Conservation (phyloP, 495 filamentous ascomycete species). For the Podospora appendiculata region DNA sequence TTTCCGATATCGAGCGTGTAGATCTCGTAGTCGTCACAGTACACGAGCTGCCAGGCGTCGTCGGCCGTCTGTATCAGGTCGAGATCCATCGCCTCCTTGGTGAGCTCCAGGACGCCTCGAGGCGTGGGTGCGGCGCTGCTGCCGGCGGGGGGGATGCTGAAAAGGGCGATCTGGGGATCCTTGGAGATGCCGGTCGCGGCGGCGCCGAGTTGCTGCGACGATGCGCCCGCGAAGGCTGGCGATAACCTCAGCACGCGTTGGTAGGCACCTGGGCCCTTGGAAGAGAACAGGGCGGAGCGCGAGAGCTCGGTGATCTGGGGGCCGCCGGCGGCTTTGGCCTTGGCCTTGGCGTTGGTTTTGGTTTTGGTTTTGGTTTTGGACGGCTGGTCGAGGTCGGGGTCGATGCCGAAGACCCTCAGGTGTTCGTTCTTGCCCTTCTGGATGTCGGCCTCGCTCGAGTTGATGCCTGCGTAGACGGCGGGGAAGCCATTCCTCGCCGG, state of each 20-base stretch:
- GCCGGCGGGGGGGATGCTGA: slow-evolving; percentile 52
- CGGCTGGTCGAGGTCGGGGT: slow-evolving; percentile 38
- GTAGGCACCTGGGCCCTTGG: slow-evolving; percentile 59
- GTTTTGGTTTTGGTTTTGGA: slow-evolving; percentile 20
- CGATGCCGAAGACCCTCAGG: slow-evolving; percentile 69
- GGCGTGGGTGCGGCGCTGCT: slow-evolving; percentile 48
- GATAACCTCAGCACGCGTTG: slow-evolving; percentile 72
- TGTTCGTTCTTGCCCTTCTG: slow-evolving; percentile 79
- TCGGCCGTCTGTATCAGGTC: slow-evolving; percentile 58
- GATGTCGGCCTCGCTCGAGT: slow-evolving; percentile 65
- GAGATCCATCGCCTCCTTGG: slow-evolving; percentile 72
- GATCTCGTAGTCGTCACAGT: slow-evolving; percentile 74
- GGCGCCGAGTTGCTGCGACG: slow-evolving; percentile 54
- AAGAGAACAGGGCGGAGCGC: slow-evolving; percentile 56
- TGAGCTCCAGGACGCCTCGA: slow-evolving; percentile 57
- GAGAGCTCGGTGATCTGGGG: slow-evolving; percentile 48
- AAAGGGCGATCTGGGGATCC: slow-evolving; percentile 68
- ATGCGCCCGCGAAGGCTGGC: slow-evolving; percentile 39
- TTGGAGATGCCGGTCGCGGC: slow-evolving; percentile 67
- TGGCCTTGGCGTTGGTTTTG: slow-evolving; percentile 22
- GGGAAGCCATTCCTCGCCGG: slow-evolving; percentile 47
- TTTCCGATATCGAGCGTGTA: slow-evolving; percentile 45
- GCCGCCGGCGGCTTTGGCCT: slow-evolving; percentile 19
- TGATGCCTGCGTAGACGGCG: slow-evolving; percentile 74
- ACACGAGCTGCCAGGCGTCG: slow-evolving; percentile 62